Base-by-base conservation (phyloP, 768 basidiomycete genomes). In the Amanita fuliginea region DNA sequence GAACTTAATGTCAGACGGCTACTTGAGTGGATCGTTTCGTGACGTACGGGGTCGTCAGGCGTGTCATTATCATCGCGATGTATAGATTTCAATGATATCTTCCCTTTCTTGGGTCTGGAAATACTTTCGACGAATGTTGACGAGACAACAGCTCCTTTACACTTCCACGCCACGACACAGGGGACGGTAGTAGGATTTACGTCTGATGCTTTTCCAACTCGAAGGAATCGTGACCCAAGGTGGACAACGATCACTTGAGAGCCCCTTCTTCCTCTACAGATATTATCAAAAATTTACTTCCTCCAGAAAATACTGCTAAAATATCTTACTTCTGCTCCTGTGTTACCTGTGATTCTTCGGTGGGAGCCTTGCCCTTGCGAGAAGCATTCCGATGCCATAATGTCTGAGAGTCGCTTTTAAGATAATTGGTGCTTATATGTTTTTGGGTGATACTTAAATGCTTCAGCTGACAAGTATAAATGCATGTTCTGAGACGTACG, bases 231-330 rank as follows among this genome's bases (percentile, higher is more conserved):
- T 14, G 86, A 88, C 34, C 88, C 87, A 11, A 81, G 85, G 56
- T 91, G 88, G 42, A 90, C 78, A 10, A 90, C 81, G 45, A 89
- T 71, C 45, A 86, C 79, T 51, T 87, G 81, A 3, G 84, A 81
- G 39, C 87, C 88, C 42, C 86, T 83, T 60, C 85, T 42, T 80
- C 51, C 58, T 59, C 54, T 53, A 53, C 54, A 50, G 55, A 66
- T 54, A 62, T 62, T 55, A 57, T 63, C 13, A 24, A 7, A 53
- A 52, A 53, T 56, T 53, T 21, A 10, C 42, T 14, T 59, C 58
- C 4, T 32, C 32, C 54, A 55, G 55, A 56, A n/a, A 47, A 49
- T 28, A 51, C 47, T 42, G 51, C 36, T 50, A 47, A 28, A 46
- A 51, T 14, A 21, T 51, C 65, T 58, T 47, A 76, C 80, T 80